Evolutionary conservation across 306 rosid species (phyloP), one percentile per base, ranked within the genome.

Genomic region (Vigna angularis): DNA sequence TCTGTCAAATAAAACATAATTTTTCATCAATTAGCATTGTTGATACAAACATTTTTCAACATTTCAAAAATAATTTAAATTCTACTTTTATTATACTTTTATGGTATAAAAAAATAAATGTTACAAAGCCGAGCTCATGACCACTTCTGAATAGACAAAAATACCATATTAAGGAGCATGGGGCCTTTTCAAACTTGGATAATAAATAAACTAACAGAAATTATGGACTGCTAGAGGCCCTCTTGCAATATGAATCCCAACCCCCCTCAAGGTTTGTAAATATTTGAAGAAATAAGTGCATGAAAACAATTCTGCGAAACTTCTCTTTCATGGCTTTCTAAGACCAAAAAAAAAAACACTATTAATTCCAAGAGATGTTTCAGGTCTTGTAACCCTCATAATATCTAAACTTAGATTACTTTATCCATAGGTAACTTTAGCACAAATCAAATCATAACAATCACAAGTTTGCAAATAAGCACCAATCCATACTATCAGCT

Each of bases 1-100:
- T 34, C 98, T 95, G 93, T 83, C 85, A 92, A 84, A 79, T 26
- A 73, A 83, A 73, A 64, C 38, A 45, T 36, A 36, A 64, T 48
- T 75, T 75, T 18, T 28, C 74, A 81, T 81, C 49, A 87, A 72
- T 66, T 59, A 66, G 74, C 75, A 74, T 74, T 14, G 26, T 77
- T 14, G 26, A 64, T 64, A 20, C 14, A 72, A 53, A 24, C 16
- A 36, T 12, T 36, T 26, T 76, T 68, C 61, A 65, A 71, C 13
- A 22, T 1, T 75, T 14, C 38, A 70, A 66, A 32, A 69, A 57
- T 24, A 38, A 81, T 49, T 7, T 8, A 9, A 71, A 50, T 22
- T 69, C 24, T 75, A 75, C 48, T 44, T 79, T 65, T 52, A 42
- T 69, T 55, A 34, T 63, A 62, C 70, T 49, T 57, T 18, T 45